phyloP scores from a whole-genome alignment of 768 basidiomycete genomes.

The Gloeopeniophorella convolvens region DNA sequence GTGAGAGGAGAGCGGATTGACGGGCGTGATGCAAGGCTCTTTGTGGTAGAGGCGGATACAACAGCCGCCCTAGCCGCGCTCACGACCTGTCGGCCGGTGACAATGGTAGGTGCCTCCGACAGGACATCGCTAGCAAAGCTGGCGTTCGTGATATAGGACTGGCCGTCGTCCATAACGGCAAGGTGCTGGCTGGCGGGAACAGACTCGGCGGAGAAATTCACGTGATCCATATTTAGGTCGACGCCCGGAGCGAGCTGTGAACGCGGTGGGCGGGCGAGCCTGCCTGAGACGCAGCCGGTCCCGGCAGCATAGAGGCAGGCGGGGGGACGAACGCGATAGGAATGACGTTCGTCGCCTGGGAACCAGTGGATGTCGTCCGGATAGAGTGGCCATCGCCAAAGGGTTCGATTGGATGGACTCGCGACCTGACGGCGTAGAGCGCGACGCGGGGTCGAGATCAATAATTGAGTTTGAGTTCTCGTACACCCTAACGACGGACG shows the following conservation, averaged over 20 bases:
- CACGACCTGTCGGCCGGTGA: slow-evolving; percentile 68
- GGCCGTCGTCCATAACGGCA: slow-evolving; percentile 46
- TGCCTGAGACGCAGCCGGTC: slow-evolving; percentile 9
- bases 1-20: slow-evolving; percentile 61
- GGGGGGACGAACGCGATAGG: slow-evolving; percentile 71
- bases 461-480: slow-evolving; percentile 41
- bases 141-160: slow-evolving; percentile 68
- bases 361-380: slow-evolving; percentile 64
- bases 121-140: slow-evolving; percentile 76
- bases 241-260: slow-evolving; percentile 55
- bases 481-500: slow-evolving; percentile 44
- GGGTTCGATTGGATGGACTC: slow-evolving; percentile 49
- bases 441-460: slow-evolving; percentile 48
- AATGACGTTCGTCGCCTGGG: slow-evolving; percentile 79
- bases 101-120: slow-evolving; percentile 75
- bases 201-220: slow-evolving; percentile 50
- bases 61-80: slow-evolving; percentile 78
- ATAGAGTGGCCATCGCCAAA: slow-evolving; percentile 76
- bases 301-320: slow-evolving; percentile 38
- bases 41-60: slow-evolving; percentile 35
- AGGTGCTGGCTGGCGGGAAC: slow-evolving; percentile 40
- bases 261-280: slow-evolving; percentile 36
- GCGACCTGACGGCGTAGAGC: slow-evolving; percentile 23
- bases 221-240: slow-evolving; percentile 56
- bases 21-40: slow-evolving; percentile 41